These are phyloP conservation scores for Suillus weaverae DNA, from an alignment of 768 basidiomycete genomes.

Conservation along the genomic window DNA sequence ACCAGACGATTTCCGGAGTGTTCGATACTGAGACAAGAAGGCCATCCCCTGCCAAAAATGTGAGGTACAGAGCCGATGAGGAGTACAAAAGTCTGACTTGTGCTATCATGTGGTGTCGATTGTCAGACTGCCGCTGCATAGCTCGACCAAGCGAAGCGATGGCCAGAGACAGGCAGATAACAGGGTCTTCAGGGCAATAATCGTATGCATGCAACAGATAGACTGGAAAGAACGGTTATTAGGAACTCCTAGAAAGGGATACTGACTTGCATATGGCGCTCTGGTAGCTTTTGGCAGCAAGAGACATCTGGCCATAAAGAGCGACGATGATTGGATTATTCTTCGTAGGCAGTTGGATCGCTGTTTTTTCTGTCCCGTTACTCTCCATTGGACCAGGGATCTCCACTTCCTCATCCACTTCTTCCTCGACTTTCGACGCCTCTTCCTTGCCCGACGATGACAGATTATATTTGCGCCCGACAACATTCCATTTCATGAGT, in stretches of 20 bases:
- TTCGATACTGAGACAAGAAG: slow-evolving; percentile 80
- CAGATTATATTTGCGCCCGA: slow-evolving; percentile 57
- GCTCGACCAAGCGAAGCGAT: slow-evolving; percentile 87
- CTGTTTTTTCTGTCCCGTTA: slow-evolving; percentile 23
- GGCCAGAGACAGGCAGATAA: slow-evolving; percentile 80
- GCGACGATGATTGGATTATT: slow-evolving; percentile 69
- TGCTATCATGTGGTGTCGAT: slow-evolving; percentile 84
- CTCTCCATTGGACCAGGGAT: slow-evolving; percentile 15
- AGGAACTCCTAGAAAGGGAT: not conserved
- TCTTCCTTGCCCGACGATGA: slow-evolving; percentile 39
- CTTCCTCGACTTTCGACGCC: slow-evolving; percentile 30
- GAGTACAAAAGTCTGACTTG: slow-evolving; percentile 44
- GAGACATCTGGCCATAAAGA: slow-evolving; percentile 80
- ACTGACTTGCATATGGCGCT: slow-evolving; percentile 78
- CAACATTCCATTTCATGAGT: slow-evolving; percentile 57
- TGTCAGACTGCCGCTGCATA: slow-evolving; percentile 93
- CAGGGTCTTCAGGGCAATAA: slow-evolving; percentile 77
- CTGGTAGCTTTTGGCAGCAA: slow-evolving; percentile 86
- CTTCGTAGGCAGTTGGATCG: slow-evolving; percentile 57
- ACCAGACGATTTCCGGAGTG: slow-evolving; percentile 47
- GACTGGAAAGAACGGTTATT: slow-evolving; percentile 45
- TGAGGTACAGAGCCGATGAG: not conserved
- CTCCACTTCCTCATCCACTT: slow-evolving; percentile 32
- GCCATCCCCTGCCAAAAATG: slow-evolving; percentile 64
- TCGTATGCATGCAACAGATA: slow-evolving; percentile 90